phyloP scores from a whole-genome alignment of 2,329 filamentous ascomycete genomes.

The Pseudogymnoascus pannorum region DNA sequence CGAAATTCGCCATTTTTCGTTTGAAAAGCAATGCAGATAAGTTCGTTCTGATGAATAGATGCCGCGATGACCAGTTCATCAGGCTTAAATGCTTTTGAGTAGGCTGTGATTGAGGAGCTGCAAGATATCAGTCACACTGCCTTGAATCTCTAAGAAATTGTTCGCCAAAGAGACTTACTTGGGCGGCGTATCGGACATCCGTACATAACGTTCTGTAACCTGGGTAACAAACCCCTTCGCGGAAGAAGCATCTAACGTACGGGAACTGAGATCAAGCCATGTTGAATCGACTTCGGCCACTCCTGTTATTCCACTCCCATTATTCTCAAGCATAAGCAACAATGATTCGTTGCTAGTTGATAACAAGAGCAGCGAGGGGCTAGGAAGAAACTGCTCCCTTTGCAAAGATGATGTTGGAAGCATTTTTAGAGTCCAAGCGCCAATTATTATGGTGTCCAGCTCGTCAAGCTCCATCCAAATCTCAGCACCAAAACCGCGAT shows the following conservation, averaged over 20 bases:
- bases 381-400: background rate
- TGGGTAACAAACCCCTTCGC: constrained; percentile 40
- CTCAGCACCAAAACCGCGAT: constrained; percentile 62
- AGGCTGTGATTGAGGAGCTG: background rate
- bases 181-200: background rate
- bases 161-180: background rate
- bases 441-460: constrained; percentile 40
- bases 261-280: constrained; percentile 44
- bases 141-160: background rate
- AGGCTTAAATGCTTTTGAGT: background rate
- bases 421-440: constrained; percentile 45
- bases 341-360: constrained; percentile 24
- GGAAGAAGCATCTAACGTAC: constrained; percentile 43
- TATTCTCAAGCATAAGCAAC: constrained; percentile 39
- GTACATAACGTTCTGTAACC: constrained; percentile 42
- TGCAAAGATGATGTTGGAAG: background rate
- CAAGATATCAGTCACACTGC: background rate
- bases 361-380: constrained; percentile 20
- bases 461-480: constrained; percentile 50
- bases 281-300: constrained; percentile 32
- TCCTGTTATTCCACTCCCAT: constrained; percentile 41
- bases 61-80: constrained; percentile 9
- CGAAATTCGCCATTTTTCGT: background rate
- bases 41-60: background rate
- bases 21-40: constrained; percentile 5